Conservation (phyloP, 2,329 filamentous ascomycete species). For the Sporothrix luriei region DNA sequence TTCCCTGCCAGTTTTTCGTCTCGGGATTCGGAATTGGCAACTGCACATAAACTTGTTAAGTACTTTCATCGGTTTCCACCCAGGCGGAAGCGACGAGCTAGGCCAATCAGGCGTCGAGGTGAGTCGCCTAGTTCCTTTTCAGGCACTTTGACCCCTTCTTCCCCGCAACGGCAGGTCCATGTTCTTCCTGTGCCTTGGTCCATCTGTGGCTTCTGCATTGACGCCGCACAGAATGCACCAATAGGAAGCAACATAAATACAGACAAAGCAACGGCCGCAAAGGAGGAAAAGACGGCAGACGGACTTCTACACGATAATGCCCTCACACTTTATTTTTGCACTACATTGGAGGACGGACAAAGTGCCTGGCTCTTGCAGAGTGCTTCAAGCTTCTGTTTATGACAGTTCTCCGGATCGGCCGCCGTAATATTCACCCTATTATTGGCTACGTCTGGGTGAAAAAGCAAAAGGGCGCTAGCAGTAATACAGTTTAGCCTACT, state of each 20-base stretch:
- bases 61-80: neutral
- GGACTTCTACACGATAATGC: neutral
- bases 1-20: neutral
- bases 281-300: neutral
- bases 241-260: neutral
- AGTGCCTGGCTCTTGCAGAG: neutral
- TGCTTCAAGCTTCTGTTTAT: neutral
- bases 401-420: neutral
- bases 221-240: neutral
- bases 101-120: neutral
- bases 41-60: neutral
- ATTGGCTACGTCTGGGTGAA: neutral
- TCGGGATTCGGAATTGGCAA: constrained; percentile 28
- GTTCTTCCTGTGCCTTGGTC: constrained; percentile 2
- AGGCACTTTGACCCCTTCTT: neutral
- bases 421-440: neutral
- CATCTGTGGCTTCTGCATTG: neutral
- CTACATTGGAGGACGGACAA: neutral
- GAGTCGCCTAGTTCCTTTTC: constrained; percentile 1
- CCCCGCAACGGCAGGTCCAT: constrained; percentile 17
- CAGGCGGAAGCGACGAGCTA: neutral
- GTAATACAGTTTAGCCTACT: constrained; percentile 29
- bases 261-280: neutral
- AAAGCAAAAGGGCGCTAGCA: constrained; percentile 16
- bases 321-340: constrained; percentile 1